Base-by-base conservation (phyloP, 192 early-diverging fungal genomes). In the Backusella morwellensis region DNA sequence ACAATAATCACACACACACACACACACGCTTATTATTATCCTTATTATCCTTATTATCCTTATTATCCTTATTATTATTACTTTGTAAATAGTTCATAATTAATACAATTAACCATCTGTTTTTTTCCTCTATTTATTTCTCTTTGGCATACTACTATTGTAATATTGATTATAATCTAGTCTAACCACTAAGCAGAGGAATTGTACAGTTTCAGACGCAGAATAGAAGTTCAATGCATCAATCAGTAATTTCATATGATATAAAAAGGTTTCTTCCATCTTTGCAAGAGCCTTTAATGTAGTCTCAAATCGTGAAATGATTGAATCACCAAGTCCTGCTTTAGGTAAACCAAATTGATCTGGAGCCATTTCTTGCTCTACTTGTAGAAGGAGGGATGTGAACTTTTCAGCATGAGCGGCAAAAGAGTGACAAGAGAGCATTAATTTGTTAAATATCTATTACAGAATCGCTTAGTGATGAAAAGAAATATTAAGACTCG, bases 81-180 rank as follows among this genome's bases (percentile, higher is more conserved):
- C 12, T 63, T 63, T 63, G 56, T 63, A 63, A 63, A 63, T 63
- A 63, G 56, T 63, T 56, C 54, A 56, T 23, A 56, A 56, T 56
- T 63, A 63, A 63, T 63, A 63, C 56, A 63, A 44, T 44, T 12
- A 44, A 29, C 8, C n/a, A 8, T 21, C 8, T 56, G 19, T 56
- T n/a, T 54, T 56, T 9, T 56, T 26, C 19, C 12, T 63, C 21
- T 63, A 26, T 63, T 29, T 63, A 44, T 44, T 29, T 29, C 56
- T 29, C 56, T 63, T 72, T 32, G 42, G 21, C 12, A 72, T 29
- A 12, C 19, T 32, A 14, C 42, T 44, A 34, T 88, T 81, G 80
- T 95, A 97, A 41, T 88, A 95, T 70, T 85, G 81, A 77, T 95
- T 96, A 68, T 90, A 94, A 68, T 95, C 95, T 74, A 94, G 77